Conservation (phyloP, 75 land plant species). For the Gnetum montanum region DNA sequence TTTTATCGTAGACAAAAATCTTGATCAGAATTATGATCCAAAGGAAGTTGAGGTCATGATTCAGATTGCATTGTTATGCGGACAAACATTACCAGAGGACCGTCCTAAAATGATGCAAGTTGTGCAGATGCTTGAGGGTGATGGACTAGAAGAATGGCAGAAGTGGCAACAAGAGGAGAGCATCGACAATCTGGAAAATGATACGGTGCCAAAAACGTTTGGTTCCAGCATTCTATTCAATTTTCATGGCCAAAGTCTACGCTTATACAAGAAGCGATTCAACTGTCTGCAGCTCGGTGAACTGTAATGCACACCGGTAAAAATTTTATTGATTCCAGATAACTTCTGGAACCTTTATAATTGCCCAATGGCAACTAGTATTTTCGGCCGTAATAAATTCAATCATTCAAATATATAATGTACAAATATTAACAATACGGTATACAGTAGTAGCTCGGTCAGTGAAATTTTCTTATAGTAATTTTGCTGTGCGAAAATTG, state of each 20-base stretch:
- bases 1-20: constrained; percentile 64
- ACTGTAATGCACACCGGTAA: too few species aligned
- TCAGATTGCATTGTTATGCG: constrained; percentile 83
- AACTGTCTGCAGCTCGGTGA: constrained; percentile 80
- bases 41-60: constrained; percentile 79
- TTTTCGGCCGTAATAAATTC: too few species aligned
- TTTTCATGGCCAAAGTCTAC: constrained; percentile 76
- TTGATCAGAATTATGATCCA: constrained; percentile 42
- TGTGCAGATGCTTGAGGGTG: constrained; percentile 90
- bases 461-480: too few species aligned
- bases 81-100: constrained; percentile 68
- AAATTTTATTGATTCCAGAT: too few species aligned
- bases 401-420: too few species aligned
- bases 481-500: too few species aligned
- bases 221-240: too few species aligned
- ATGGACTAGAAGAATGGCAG: constrained; percentile 89
- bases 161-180: constrained; percentile 71
- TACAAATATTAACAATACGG: too few species aligned
- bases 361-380: too few species aligned
- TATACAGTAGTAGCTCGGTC: too few species aligned
- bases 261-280: constrained; percentile 68
- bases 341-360: too few species aligned
- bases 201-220: constrained; percentile 54
- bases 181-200: constrained; percentile 64
- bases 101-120: constrained; percentile 91